Evolutionary conservation across 306 rosid species (phyloP), one percentile per base, ranked within the genome.

Genomic region (Sechiopsis laciniata): DNA sequence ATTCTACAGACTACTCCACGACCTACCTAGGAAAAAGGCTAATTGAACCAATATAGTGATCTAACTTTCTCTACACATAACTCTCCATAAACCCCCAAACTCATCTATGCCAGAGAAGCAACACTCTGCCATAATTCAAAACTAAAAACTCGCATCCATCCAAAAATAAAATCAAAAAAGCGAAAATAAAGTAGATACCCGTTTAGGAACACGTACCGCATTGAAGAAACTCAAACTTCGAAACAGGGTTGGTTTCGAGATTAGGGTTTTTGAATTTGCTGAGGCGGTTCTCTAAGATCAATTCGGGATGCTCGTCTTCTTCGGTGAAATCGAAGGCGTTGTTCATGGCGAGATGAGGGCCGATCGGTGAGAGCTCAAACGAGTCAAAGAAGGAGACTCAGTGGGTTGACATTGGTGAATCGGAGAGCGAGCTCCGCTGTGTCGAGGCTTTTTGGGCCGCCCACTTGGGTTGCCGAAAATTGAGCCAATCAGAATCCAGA

Each of bases 271-370:
- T 74, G 62, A 75, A 73, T 55, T 80, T 78, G 50, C 10, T 51
- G 29, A 71, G 21, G 21, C 32, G 74, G 19, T 81, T 86, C 8
- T 48, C 79, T 50, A 83, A 48, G 61, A 69, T 70, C 72, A 74
- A 60, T 52, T 83, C 85, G 2, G 75, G 59, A 5, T 22, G 79
- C 67, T 78, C 88, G 26, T 90, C 97, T 24, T 88, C 88, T 55
- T 84, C 85, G 60, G 76, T 77, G 83, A 82, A 90, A 78, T 87
- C 95, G 82, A 83, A 85, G 63, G 90, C 79, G 76, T 66, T 76
- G 80, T 73, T 85, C 95, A 90, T 92, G 59, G 78, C 74, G 55
- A 7, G 51, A 56, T 40, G 54, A 63, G 45, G 73, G 67, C 17
- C 21, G 72, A 75, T 81, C 76, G 75, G 7, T 35, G 17, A 24